These are phyloP conservation scores for Isoetes taiwanensis DNA, from an alignment of 75 land plant species.

Conservation along the genomic window DNA sequence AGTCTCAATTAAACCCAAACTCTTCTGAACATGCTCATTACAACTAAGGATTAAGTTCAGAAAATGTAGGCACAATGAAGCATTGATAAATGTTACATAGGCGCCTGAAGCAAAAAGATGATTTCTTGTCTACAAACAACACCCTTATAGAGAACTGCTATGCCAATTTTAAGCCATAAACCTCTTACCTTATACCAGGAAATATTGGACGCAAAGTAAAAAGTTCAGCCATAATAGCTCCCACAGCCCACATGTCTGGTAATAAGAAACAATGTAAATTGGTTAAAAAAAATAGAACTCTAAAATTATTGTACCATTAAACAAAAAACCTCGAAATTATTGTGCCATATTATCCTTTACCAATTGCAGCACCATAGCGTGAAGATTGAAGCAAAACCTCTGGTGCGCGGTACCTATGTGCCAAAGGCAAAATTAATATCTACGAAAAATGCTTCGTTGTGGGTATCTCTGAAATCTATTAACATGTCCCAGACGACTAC, in stretches of 20 bases:
- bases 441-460: too few species aligned
- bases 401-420: slow-evolving; percentile 89
- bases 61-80: background rate
- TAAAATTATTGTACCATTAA: too few species aligned
- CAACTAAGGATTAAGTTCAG: too few species aligned
- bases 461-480: too few species aligned
- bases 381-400: slow-evolving; percentile 82
- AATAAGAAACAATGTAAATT: background rate
- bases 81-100: background rate
- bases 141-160: too few species aligned
- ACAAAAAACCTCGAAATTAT: too few species aligned
- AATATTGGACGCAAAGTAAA: slow-evolving; percentile 84
- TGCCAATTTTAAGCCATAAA: too few species aligned
- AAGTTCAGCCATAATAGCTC: slow-evolving; percentile 93
- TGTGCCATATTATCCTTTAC: slow-evolving; percentile 19
- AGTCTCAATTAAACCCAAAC: too few species aligned
- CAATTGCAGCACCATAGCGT: slow-evolving; percentile 57
- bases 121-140: too few species aligned
- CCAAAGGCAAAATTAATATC: background rate
- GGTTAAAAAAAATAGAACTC: too few species aligned
- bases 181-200: slow-evolving; percentile 84
- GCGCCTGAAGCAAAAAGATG: background rate
- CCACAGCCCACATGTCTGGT: slow-evolving; percentile 98
- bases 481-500: too few species aligned
- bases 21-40: too few species aligned